A percentile compares a stretch with the other conserved stretches of the same genome.
These are phyloP conservation scores for Cordyceps cicadae DNA, from an alignment of 2,329 filamentous ascomycete species.

Conservation along the genomic window DNA sequence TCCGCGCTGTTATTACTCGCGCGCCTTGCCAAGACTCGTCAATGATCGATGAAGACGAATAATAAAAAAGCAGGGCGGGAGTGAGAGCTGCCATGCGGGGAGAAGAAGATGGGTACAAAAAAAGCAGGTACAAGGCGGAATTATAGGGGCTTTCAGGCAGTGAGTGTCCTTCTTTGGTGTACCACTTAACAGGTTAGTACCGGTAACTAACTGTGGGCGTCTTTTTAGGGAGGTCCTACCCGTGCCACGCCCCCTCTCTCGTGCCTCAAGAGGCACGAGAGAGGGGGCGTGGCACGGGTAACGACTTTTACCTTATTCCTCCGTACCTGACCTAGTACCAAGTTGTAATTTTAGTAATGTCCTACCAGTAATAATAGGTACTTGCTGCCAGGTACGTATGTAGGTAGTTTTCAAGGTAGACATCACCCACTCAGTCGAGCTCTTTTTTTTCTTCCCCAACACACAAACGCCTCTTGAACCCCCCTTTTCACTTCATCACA, in stretches of 20 bases:
- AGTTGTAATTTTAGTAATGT: too few species aligned
- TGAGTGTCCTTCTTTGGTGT: background rate
- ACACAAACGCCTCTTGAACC: background rate
- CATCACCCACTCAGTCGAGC: background rate
- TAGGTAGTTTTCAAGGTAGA: background rate
- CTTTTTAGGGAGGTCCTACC: too few species aligned
- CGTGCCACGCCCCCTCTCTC: too few species aligned
- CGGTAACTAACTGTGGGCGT: too few species aligned
- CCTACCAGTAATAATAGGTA: too few species aligned
- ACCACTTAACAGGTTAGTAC: too few species aligned
- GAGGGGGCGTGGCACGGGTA: too few species aligned
- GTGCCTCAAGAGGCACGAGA: too few species aligned
- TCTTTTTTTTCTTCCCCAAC: conserved; percentile 5
- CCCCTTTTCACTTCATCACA: background rate
- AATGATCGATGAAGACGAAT: background rate
- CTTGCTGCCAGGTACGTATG: too few species aligned
- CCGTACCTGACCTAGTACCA: too few species aligned
- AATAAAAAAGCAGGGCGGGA: too few species aligned
- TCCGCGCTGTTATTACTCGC: background rate
- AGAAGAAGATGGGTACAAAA: background rate
- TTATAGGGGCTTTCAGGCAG: background rate
- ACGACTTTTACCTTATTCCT: too few species aligned
- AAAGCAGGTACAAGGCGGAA: background rate
- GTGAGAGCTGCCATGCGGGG: background rate
- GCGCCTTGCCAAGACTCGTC: background rate